A percentile compares a stretch with the other conserved stretches of the same genome.
phyloP scores from a whole-genome alignment of 768 basidiomycete genomes.

The Clavulina sp. region DNA sequence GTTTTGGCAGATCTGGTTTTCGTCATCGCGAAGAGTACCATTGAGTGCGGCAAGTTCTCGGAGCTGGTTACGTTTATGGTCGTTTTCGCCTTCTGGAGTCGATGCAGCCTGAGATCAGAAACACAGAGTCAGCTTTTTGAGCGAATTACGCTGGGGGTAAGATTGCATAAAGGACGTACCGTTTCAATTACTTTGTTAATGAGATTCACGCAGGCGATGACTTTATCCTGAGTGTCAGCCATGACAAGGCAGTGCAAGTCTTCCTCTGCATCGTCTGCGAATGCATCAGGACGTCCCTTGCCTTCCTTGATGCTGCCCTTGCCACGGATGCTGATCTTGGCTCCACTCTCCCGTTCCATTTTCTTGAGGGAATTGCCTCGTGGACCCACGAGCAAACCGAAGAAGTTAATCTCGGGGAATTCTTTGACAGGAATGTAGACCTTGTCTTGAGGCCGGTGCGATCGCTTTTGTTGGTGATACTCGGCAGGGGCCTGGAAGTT shows the following conservation, averaged over 20 bases:
- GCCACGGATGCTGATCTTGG: slow-evolving; percentile 95
- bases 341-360: slow-evolving; percentile 96
- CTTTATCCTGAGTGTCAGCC: slow-evolving; percentile 84
- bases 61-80: slow-evolving; percentile 97
- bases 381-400: slow-evolving; percentile 92
- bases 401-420: slow-evolving; percentile 99
- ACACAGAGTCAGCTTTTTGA: slow-evolving; percentile 4
- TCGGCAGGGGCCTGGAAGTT: slow-evolving; percentile 96
- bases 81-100: slow-evolving; percentile 97
- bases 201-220: slow-evolving; percentile 75
- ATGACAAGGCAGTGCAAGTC: slow-evolving; percentile 96
- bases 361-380: slow-evolving; percentile 98
- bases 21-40: slow-evolving; percentile 97
- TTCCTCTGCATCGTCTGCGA: slow-evolving; percentile 92
- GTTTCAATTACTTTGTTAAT: slow-evolving; percentile 98
- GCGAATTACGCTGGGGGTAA: not conserved
- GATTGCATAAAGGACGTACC: slow-evolving; percentile 27
- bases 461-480: slow-evolving; percentile 87
- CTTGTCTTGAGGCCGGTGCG: slow-evolving; percentile 87
- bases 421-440: slow-evolving; percentile 99
- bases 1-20: slow-evolving; percentile 98
- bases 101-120: slow-evolving; percentile 67
- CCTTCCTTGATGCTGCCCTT: slow-evolving; percentile 99
- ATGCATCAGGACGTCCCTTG: slow-evolving; percentile 87
- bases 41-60: slow-evolving; percentile 95